A percentile compares a stretch with the other conserved stretches of the same genome.
phyloP scores from a whole-genome alignment of 1,139 yeast genomes.

The Suhomyces bolitotheri region DNA sequence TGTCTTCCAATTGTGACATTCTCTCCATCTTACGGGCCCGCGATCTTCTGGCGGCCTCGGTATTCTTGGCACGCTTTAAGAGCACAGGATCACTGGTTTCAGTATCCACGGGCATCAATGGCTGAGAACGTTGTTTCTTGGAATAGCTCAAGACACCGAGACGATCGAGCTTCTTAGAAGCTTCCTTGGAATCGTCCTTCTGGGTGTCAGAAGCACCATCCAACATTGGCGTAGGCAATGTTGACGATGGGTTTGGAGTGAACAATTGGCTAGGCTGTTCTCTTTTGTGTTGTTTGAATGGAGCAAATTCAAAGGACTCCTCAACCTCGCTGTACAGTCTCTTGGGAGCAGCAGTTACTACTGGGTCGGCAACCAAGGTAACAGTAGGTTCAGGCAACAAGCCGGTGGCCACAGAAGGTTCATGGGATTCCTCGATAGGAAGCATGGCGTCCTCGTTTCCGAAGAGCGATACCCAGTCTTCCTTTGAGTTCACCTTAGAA shows the following conservation, averaged over 20 bases:
- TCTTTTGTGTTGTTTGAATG: constrained; percentile 11
- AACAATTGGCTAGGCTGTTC: constrained; percentile 25
- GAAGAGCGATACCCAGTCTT: constrained; percentile 67
- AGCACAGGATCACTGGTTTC: constrained; percentile 66
- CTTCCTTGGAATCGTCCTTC: neutral
- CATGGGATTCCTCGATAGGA: constrained; percentile 8
- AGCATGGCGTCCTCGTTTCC: constrained; percentile 34
- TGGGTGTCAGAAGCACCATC: constrained; percentile 11
- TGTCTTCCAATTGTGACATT: constrained; percentile 77
- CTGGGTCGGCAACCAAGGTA: constrained; percentile 5
- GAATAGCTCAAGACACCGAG: constrained; percentile 65
- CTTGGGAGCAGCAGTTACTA: constrained; percentile 18
- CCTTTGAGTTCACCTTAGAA: constrained; percentile 46
- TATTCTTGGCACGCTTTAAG: constrained; percentile 87
- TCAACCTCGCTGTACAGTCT: constrained; percentile 34
- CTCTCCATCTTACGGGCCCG: constrained; percentile 91
- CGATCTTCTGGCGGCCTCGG: constrained; percentile 96
- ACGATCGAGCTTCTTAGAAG: constrained; percentile 46
- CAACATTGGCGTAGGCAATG: constrained; percentile 34
- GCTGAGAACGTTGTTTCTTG: constrained; percentile 58
- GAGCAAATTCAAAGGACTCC: constrained; percentile 26
- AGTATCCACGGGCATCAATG: constrained; percentile 67
- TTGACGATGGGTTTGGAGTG: constrained; percentile 38
- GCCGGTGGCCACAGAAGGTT: constrained; percentile 2
- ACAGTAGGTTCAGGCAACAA: constrained; percentile 1